Evolutionary conservation across 306 rosid genomes (phyloP), one percentile per base, ranked within the genome.

Genomic region (Dryas alaskensis): DNA sequence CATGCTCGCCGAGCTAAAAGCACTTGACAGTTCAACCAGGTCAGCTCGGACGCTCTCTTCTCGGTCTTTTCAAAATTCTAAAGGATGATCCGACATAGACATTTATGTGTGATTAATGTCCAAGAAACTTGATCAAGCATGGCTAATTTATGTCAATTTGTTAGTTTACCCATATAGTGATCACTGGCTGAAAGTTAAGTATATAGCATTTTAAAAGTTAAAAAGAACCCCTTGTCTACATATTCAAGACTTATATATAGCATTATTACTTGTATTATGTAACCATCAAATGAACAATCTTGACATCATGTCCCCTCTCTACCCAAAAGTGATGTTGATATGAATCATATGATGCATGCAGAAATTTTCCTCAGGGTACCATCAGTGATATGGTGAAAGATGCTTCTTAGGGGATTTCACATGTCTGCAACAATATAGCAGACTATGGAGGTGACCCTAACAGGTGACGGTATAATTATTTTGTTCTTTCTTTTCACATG

Each of bases 301-400:
- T 47, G 39, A 69, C 42, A 19, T 50, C 62, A 50, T 22, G 54
- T 57, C 47, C 76, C 51, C 43, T 75, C 60, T 71, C 7, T 69
- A 39, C 45, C 64, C 80, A 62, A 58, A 55, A 43, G 57, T 17
- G 12, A 46, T 74, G 27, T 62, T 74, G 55, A 64, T 40, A 73
- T 72, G 63, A 74, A 16, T 27, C 25, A 5, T 65, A 67, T 76
- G 31, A 39, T 82, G 60, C 78, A 43, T 86, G 89, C 89, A 94
- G 97, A 79, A 94, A 94, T 76, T 94, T 94, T 80, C 99, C 99
- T 52, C 98, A 95, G 85, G 99, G 97, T 77, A 95, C 97, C 70
- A 88, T 95, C 58, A 89, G 98, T 84, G 98, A 95, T 84, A 95
- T 95, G 98, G 86, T 95, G 76, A 73, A 80, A 79, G 99, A 95